Evolutionary conservation across 768 basidiomycete genomes (phyloP), one percentile per base, ranked within the genome.

Genomic region (Suillus bovinus): DNA sequence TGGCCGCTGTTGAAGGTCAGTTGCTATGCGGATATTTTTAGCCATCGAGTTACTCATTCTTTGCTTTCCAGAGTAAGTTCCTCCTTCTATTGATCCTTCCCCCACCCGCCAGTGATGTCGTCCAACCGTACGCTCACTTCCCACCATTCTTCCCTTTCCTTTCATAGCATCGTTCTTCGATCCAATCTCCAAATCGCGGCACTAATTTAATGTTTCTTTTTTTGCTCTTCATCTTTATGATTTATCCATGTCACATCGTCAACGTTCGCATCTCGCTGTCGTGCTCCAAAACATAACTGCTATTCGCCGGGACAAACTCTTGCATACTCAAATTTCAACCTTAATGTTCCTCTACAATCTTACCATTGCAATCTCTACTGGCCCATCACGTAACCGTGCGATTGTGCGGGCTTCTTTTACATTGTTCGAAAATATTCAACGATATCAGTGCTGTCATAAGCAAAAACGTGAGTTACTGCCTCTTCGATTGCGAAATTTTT

Each of bases 1-100:
- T 96, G 95, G 91, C 92, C 65, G 94, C 95, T 64, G 93, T 95
- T 57, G 91, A 94, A 94, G 93, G 93, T 93, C 65, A 68, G 86
- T 80, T 60, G 55, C 41, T 10, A 42, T 50, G 63, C 29, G 31
- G 58, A 57, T 24, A 63, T 63, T 60, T 47, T 59, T 55, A 44
- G 54, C 29, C 29, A 54, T 65, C 58, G 41, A 62, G 47, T 58
- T 63, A 29, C 61, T 62, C 46, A 47, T 69, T 68, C 50, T 10
- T 62, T 65, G 33, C 61, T 60, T 66, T 66, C 46, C 68, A 90
- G 89, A 90, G 89, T 91, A 82, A 91, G 88, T 89, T 42, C 53
- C 60, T 69, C 55, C 59, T 70, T 71, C 59, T 46, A 61, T 68
- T 58, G 69, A 70, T 65, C 69, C 71, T 66, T 62, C 64, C 65